These are phyloP conservation scores for Monosporozyma unispora DNA, from an alignment of 805 yeast species.

Conservation along the genomic window DNA sequence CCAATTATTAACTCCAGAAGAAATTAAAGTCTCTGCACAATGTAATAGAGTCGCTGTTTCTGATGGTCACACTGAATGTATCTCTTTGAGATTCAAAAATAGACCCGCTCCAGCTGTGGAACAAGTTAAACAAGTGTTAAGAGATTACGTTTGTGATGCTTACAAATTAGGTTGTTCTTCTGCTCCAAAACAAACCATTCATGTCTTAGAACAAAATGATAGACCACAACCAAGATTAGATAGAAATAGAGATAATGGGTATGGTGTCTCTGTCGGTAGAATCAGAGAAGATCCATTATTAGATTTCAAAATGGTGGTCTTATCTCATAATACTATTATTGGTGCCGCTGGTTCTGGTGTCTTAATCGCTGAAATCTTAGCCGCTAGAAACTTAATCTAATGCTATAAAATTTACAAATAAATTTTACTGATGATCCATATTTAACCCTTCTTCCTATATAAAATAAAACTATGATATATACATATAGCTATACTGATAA, in stretches of 20 bases:
- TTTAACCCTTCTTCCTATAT: background rate
- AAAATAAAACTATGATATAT: background rate
- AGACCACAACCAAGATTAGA: conserved; percentile 98
- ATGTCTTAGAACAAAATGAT: conserved; percentile 81
- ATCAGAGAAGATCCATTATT: conserved; percentile 87
- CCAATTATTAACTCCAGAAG: conserved; percentile 51
- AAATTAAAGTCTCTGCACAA: conserved; percentile 85
- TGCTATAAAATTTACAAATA: too few species aligned
- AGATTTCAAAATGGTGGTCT: conserved; percentile 93
- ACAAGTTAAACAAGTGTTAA: conserved; percentile 59
- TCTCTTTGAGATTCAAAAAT: conserved; percentile 72
- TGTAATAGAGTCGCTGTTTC: conserved; percentile 95
- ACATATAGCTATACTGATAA: background rate
- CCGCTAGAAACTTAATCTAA: conserved; percentile 67
- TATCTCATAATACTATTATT: conserved; percentile 92
- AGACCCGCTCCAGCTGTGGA: conserved; percentile 81
- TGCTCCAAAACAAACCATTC: conserved; percentile 89
- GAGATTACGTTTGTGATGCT: conserved; percentile 79
- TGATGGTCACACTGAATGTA: conserved; percentile 97
- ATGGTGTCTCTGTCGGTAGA: conserved; percentile 91
- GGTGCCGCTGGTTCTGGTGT: conserved; percentile 99
- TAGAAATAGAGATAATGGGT: conserved; percentile 90
- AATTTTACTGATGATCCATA: too few species aligned
- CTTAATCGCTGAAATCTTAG: conserved; percentile 83
- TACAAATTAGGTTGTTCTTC: conserved; percentile 70